phyloP scores from a whole-genome alignment of 2,329 filamentous ascomycete genomes.

The Aureobasidium lini region DNA sequence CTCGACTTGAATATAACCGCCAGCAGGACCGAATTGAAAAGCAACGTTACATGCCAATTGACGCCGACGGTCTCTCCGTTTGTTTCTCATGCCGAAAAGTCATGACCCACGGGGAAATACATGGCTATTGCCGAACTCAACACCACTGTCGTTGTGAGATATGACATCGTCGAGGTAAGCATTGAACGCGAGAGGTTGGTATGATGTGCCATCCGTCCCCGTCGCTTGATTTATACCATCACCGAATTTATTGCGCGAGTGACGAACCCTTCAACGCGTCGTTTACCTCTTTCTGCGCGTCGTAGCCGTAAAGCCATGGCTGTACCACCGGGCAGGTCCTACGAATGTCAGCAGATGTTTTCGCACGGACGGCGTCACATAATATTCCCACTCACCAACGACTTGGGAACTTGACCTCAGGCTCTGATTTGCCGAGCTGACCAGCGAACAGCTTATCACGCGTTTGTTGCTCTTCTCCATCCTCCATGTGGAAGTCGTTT shows the following conservation, averaged over 20 bases:
- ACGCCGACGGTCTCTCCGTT: not conserved
- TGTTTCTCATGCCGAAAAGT: not conserved
- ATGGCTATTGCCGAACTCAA: not conserved
- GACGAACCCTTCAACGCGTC: conserved; percentile 20
- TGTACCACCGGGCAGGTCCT: conserved; percentile 53
- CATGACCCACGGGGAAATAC: not conserved
- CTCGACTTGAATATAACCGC: conserved; percentile 1
- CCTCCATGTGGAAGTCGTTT: conserved; percentile 35
- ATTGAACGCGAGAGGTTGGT: not conserved
- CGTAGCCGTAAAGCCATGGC: conserved; percentile 58
- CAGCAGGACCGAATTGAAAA: conserved; percentile 14
- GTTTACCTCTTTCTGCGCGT: conserved; percentile 49
- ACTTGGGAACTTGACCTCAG: conserved; percentile 52
- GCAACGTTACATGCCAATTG: conserved; percentile 8
- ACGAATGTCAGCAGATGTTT: not conserved
- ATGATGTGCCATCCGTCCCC: not conserved
- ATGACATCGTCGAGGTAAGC: not conserved
- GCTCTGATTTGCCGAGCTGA: conserved; percentile 43
- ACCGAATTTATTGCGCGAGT: not conserved
- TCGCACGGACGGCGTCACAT: not conserved
- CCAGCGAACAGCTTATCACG: conserved; percentile 52
- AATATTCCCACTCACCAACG: conserved; percentile 42
- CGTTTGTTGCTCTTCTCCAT: conserved; percentile 50
- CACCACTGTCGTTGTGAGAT: not conserved
- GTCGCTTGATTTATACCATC: not conserved